These are phyloP conservation scores for Meira miltonrushii DNA, from an alignment of 1,284 basidiomycete genomes.

Conservation along the genomic window DNA sequence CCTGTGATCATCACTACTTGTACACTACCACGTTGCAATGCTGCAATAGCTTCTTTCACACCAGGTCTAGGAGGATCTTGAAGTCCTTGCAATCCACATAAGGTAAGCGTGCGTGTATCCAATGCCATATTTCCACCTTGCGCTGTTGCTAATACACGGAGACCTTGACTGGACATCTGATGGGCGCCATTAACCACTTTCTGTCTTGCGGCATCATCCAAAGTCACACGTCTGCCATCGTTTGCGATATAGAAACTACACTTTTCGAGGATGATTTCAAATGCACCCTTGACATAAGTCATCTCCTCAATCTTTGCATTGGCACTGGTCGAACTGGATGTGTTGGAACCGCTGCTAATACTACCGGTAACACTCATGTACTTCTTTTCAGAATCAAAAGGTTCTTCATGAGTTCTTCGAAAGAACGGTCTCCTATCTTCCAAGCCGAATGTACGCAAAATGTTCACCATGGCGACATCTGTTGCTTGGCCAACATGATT, in stretches of 20 bases:
- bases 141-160: conserved; percentile 85
- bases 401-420: conserved; percentile 69
- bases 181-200: conserved; percentile 69
- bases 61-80: conserved; percentile 87
- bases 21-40: conserved; percentile 77
- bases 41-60: conserved; percentile 77
- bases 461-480: conserved; percentile 83
- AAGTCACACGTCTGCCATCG: conserved; percentile 67
- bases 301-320: conserved; percentile 60
- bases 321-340: not conserved
- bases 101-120: conserved; percentile 63
- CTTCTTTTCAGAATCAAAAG: conserved; percentile 89
- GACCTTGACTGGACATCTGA: conserved; percentile 67
- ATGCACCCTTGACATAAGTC: conserved; percentile 86
- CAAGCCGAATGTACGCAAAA: conserved; percentile 67
- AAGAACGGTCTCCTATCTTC: conserved; percentile 69
- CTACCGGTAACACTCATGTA: conserved; percentile 83
- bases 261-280: conserved; percentile 75
- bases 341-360: conserved; percentile 52
- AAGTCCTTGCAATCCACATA: conserved; percentile 91
- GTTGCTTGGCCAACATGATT: conserved; percentile 81
- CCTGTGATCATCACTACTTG: conserved; percentile 98
- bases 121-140: not conserved
- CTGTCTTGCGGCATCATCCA: conserved; percentile 66
- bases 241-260: conserved; percentile 79